Evolutionary conservation across 352 stramenopile genomes (phyloP).

Genomic region (Aphanomyces stellatus): DNA sequence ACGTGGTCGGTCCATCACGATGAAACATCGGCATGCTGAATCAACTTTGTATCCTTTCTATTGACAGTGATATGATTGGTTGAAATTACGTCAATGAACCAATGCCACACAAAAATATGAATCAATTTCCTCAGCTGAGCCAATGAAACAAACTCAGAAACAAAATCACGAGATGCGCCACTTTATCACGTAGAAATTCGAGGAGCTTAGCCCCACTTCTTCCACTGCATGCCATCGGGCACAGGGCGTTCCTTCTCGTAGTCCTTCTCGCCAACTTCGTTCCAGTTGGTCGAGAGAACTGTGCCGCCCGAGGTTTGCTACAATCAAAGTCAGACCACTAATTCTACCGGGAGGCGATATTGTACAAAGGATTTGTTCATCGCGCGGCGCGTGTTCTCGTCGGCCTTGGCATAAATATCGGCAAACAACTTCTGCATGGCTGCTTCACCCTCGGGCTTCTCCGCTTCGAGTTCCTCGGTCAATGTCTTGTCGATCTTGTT

Average conservation of each 20-base stretch:
- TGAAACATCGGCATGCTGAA: too few species aligned
- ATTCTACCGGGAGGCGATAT: constrained; percentile 19
- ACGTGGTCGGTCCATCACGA: too few species aligned
- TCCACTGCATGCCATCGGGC: constrained; percentile 87
- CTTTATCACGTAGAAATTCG: too few species aligned
- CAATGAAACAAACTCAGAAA: too few species aligned
- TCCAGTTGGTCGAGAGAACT: constrained; percentile 88
- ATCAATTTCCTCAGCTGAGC: too few species aligned
- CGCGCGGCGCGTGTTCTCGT: constrained; percentile 82
- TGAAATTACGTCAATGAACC: too few species aligned
- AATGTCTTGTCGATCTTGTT: constrained; percentile 79
- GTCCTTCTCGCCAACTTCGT: constrained; percentile 83
- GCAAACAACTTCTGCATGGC: constrained; percentile 88
- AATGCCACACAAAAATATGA: too few species aligned
- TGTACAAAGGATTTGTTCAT: constrained; percentile 92
- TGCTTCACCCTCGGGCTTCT: constrained; percentile 88
- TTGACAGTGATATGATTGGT: too few species aligned
- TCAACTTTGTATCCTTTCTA: too few species aligned
- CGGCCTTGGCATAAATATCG: constrained; percentile 89
- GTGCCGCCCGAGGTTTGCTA: constrained; percentile 90
- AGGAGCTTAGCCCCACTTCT: constrained; percentile 49
- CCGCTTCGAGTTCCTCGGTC: constrained; percentile 64
- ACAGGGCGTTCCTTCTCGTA: constrained; percentile 83
- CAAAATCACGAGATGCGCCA: too few species aligned
- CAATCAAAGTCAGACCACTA: not conserved